Conservation (phyloP, 495 filamentous ascomycete species). For the Penicillium mononematosum region DNA sequence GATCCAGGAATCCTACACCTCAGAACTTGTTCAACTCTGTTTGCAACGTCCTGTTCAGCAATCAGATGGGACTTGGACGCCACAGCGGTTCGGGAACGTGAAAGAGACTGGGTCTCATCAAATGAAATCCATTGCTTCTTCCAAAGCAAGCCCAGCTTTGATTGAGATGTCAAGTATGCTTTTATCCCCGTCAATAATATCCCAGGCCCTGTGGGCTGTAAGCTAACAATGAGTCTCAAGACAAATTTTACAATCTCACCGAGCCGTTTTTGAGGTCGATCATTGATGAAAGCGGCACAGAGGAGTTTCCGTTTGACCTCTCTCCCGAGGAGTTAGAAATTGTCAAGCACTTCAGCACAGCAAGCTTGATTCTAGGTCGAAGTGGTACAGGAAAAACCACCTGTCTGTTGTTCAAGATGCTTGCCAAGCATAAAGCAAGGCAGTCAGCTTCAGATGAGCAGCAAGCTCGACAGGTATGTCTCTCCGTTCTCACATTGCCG, state of each 20-base stretch:
- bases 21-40: slow-evolving; percentile 18
- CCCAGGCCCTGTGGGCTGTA: too few species aligned
- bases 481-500: neutral
- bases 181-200: neutral
- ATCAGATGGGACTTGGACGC: slow-evolving; percentile 12
- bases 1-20: slow-evolving; percentile 19
- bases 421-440: slow-evolving; percentile 27
- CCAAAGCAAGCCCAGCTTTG: slow-evolving; percentile 12
- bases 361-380: slow-evolving; percentile 42
- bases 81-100: slow-evolving; percentile 7
- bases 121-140: neutral
- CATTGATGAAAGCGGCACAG: neutral
- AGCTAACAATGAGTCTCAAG: slow-evolving; percentile 12
- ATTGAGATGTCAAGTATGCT: slow-evolving; percentile 30
- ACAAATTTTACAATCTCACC: slow-evolving; percentile 41
- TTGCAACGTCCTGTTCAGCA: slow-evolving; percentile 5
- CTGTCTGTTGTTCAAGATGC: slow-evolving; percentile 42
- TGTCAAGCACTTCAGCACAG: slow-evolving; percentile 31
- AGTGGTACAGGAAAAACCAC: slow-evolving; percentile 50
- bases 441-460: slow-evolving; percentile 5
- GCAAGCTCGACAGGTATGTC: slow-evolving; percentile 32
- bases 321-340: slow-evolving; percentile 34
- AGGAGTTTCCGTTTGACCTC: slow-evolving; percentile 43
- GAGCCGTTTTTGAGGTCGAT: slow-evolving; percentile 32
- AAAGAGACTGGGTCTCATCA: neutral